phyloP scores from a whole-genome alignment of 257 asterid species.

The Penstemon eatonii region DNA sequence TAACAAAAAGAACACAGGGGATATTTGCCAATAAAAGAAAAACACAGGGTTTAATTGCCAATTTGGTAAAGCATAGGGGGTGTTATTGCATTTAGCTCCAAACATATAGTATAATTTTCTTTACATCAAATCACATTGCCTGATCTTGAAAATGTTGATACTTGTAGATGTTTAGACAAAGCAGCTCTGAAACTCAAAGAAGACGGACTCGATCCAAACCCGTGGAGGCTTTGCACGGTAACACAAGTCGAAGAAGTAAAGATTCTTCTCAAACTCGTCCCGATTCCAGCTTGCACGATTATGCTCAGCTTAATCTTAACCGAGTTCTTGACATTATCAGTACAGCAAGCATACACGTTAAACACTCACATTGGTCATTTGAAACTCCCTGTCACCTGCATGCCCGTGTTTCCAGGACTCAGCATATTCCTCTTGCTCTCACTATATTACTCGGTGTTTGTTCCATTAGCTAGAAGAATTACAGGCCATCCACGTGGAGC shows the following conservation, averaged over 20 bases:
- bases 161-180: constrained; percentile 79
- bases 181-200: constrained; percentile 92
- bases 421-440: constrained; percentile 89
- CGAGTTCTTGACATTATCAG: constrained; percentile 85
- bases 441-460: constrained; percentile 77
- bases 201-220: constrained; percentile 62
- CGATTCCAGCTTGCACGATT: constrained; percentile 82
- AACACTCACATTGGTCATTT: constrained; percentile 83
- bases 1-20: too few species aligned
- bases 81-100: neutral
- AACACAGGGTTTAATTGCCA: too few species aligned
- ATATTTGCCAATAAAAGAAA: too few species aligned
- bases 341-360: constrained; percentile 89
- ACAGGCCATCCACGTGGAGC: constrained; percentile 99
- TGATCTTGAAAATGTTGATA: constrained; percentile 15
- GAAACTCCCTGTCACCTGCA: constrained; percentile 94
- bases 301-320: constrained; percentile 78
- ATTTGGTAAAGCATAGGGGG: too few species aligned
- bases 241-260: constrained; percentile 98
- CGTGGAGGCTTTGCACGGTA: constrained; percentile 94
- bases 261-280: constrained; percentile 75
- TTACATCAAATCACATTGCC: constrained; percentile 10
- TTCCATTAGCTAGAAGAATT: constrained; percentile 74
- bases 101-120: too few species aligned
- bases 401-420: constrained; percentile 98